Evolutionary conservation across 441 rosid genomes (phyloP), one percentile per base, ranked within the genome.

Genomic region (Syzygium malaccense): DNA sequence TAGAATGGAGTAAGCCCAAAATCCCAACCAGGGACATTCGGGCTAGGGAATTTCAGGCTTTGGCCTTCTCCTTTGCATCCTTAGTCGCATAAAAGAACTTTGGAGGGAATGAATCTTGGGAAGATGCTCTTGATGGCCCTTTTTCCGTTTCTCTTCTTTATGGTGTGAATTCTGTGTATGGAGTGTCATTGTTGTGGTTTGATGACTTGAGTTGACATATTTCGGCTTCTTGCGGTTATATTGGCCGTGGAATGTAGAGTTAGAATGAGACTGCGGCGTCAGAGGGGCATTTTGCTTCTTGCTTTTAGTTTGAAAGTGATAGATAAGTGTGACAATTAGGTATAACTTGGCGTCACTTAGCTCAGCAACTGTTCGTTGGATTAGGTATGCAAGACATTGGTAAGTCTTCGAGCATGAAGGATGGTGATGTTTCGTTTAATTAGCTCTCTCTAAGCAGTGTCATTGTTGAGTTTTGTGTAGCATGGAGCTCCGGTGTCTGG

Each of bases 61-160:
- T 30, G 0, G 1, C 2, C 1, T 30, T 30, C 8, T 30, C 75
- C 15, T 30, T 64, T 1, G 3, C 49, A 37, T 0, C 17, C 28
- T 20, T 37, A 37, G 1, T 37, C 80, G 12, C 17, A 7, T 71
- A 37, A 37, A 71, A 20, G 20, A 3, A 5, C 49, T 68, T 20
- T 33, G 11, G 60, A 57, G 60, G 60, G 60, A 4, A 9, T 57
- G 60, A 26, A 57, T 23, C 60, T 23, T 57, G 78, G 41, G 23
- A 14, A 30, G 45, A 66, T 66, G 23, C 15, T 66, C 75, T 66
- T 66, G 20, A 30, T 66, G 13, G 6, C 75, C 23, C 41, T 4
- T 4, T 66, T 32, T 18, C 18, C 14, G 17, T 66, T 66, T 66
- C 48, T 66, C 78, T 66, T 66, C 25, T 66, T 32, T 17, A 7